Base-by-base conservation (phyloP, 1,284 basidiomycete genomes). In the Dichomitus squalens region DNA sequence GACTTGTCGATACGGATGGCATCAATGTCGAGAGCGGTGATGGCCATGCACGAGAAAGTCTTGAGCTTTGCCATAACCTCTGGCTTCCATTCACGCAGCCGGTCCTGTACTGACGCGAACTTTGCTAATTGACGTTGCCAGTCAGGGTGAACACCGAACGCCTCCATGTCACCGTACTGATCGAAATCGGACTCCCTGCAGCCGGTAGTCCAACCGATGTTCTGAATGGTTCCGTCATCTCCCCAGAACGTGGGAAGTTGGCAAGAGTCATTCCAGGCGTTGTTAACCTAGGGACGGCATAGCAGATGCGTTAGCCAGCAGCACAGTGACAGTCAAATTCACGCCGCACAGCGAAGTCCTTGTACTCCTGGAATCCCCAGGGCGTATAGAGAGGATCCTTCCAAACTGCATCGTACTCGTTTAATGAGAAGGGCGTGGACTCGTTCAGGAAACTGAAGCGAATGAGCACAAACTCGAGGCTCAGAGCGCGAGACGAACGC, bases 1-100 rank as follows among this genome's bases (percentile, higher is more conserved):
- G 93, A 86, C 74, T 96, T 96, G 74, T 96, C 94, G 75, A 96
- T 88, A 76, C 94, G 93, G 70, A 96, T 95, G 57, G 87, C 93
- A 70, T 96, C 94, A 64, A 96, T 80, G 69, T 96, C 94, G 46
- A 96, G 83, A 0, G 93, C 89, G 53, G 86, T 84, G 72, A 96
- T 90, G 38, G 86, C 84, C 80, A 96, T 83, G 75, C 93, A 96
- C 2, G 88, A 81, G 70, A 95, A 94, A 39, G 79, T 76, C 62
- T 88, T 78, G 44, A 96, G 83, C 71, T 88, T 91, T 3, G 79
- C 80, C 80, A 90, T 87, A 48, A 93, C 92, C 4, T 77, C 69
- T 0, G 88, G 83, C 25, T 86, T 84, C 94, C 94, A 95, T 75
- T 95, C 93, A 54, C 93, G 84, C 44, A 96, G 82, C 82, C 93